These are phyloP conservation scores for Boletus reticulatus DNA, from an alignment of 768 basidiomycete species.

Conservation along the genomic window DNA sequence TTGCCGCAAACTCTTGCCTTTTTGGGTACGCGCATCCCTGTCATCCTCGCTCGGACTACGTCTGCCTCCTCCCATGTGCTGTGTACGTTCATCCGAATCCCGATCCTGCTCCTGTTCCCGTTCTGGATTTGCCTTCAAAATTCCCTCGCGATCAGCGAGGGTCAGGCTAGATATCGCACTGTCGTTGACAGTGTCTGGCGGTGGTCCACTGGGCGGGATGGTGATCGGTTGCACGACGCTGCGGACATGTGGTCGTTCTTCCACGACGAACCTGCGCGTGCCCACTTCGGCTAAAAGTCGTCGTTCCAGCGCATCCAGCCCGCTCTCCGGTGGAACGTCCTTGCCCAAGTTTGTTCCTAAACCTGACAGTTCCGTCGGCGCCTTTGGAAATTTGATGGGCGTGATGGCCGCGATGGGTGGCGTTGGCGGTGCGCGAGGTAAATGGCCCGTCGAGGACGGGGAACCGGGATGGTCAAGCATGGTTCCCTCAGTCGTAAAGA, in stretches of 20 bases:
- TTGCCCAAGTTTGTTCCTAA: conserved; percentile 23
- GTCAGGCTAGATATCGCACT: conserved; percentile 49
- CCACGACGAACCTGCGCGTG: conserved; percentile 46
- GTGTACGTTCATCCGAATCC: conserved; percentile 34
- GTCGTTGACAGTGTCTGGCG: conserved; percentile 34
- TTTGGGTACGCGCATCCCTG: conserved; percentile 30
- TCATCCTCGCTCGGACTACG: conserved; percentile 32
- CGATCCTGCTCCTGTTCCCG: conserved; percentile 29
- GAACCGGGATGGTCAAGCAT: conserved; percentile 8
- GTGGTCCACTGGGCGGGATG: conserved; percentile 33
- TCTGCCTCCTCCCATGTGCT: conserved; percentile 24
- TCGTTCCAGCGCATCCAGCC: conserved; percentile 72
- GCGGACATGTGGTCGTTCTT: conserved; percentile 35
- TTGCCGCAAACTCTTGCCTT: conserved; percentile 23
- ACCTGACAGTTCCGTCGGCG: conserved; percentile 26
- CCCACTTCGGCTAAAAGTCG: conserved; percentile 71
- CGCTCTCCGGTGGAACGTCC: conserved; percentile 40
- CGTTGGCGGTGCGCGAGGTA: conserved; percentile 42
- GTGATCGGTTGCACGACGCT: conserved; percentile 38
- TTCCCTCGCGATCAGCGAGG: conserved; percentile 31
- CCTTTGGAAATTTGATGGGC: conserved; percentile 35
- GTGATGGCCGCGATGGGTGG: conserved; percentile 48
- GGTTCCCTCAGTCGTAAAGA: conserved; percentile 23
- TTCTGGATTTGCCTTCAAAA: conserved; percentile 14
- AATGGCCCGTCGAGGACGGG: conserved; percentile 13